A percentile compares a stretch with the other conserved stretches of the same genome.
Evolutionary conservation across 1,284 basidiomycete species (phyloP).

Genomic region (Phellopilus nigrolimitatus): DNA sequence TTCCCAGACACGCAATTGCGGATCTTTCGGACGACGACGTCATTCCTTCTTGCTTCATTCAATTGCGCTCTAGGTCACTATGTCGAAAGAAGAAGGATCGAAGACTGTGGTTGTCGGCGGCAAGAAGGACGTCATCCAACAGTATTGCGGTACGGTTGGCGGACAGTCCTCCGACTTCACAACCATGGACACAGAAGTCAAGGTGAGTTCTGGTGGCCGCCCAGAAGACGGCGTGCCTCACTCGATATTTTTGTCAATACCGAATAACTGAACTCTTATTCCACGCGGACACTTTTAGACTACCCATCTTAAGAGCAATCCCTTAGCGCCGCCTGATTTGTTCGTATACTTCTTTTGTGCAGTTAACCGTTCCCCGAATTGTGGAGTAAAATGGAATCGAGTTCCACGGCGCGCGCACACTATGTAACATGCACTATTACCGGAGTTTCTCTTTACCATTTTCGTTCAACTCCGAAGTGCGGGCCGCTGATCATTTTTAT

Average conservation of each 20-base stretch:
- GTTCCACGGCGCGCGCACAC: too few species aligned
- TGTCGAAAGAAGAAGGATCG: slow-evolving; percentile 54
- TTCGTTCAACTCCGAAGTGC: slow-evolving; percentile 10
- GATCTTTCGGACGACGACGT: slow-evolving; percentile 6
- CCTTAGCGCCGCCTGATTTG: slow-evolving; percentile 59
- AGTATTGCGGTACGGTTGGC: slow-evolving; percentile 59
- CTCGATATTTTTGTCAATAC: neutral
- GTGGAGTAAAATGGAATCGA: too few species aligned
- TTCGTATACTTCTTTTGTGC: slow-evolving; percentile 30
- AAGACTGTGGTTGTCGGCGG: slow-evolving; percentile 55
- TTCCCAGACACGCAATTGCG: neutral
- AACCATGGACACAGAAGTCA: slow-evolving; percentile 55
- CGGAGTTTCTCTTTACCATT: neutral
- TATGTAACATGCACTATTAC: neutral
- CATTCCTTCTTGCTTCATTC: slow-evolving; percentile 12
- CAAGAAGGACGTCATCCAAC: slow-evolving; percentile 41
- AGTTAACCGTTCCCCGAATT: too few species aligned
- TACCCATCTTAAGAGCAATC: slow-evolving; percentile 47
- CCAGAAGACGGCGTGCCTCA: too few species aligned
- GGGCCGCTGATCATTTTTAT: slow-evolving; percentile 15
- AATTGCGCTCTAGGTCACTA: slow-evolving; percentile 41
- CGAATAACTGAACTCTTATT: slow-evolving; percentile 4
- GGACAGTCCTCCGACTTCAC: slow-evolving; percentile 54
- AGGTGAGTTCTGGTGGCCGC: slow-evolving; percentile 32
- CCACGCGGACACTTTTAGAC: slow-evolving; percentile 31